Conservation (phyloP, 805 yeast genomes). For the Jamesozyma jinghongensis region DNA sequence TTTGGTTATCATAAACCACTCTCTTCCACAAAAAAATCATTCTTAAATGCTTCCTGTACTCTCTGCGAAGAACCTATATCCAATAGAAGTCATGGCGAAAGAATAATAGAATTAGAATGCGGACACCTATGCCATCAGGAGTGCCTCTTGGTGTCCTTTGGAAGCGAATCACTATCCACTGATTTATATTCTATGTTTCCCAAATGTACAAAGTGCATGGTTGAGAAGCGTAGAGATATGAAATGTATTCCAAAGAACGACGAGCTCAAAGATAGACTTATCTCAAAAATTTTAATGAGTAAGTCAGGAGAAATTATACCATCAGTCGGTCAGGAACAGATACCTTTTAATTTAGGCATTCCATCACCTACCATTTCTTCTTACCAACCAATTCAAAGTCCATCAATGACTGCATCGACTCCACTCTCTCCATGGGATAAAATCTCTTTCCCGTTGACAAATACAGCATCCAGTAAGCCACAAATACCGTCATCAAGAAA, state of each 20-base stretch:
- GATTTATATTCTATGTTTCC: constrained; percentile 24
- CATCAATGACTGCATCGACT: constrained; percentile 3
- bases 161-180: constrained; percentile 5
- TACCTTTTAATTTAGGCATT: not conserved
- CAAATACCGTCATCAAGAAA: not conserved
- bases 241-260: constrained; percentile 25
- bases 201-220: constrained; percentile 17
- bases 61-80: constrained; percentile 46
- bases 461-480: constrained; percentile 3
- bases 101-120: constrained; percentile 42
- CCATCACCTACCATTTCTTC: constrained; percentile 2
- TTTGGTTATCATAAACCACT: constrained; percentile 9
- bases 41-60: constrained; percentile 22
- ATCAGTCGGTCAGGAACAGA: not conserved
- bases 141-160: constrained; percentile 40
- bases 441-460: not conserved
- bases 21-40: constrained; percentile 18
- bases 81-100: constrained; percentile 37
- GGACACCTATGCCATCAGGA: constrained; percentile 51
- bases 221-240: constrained; percentile 5
- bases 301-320: constrained; percentile 1
- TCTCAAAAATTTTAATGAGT: constrained; percentile 19
- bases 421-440: not conserved
- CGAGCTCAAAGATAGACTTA: constrained; percentile 20
- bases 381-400: constrained; percentile 5